Percentiles rank a stretch among this genome's conserved stretches.
Evolutionary conservation across 371 early-diverging fungal genomes (phyloP).

Genomic region (Mortierella sp.): DNA sequence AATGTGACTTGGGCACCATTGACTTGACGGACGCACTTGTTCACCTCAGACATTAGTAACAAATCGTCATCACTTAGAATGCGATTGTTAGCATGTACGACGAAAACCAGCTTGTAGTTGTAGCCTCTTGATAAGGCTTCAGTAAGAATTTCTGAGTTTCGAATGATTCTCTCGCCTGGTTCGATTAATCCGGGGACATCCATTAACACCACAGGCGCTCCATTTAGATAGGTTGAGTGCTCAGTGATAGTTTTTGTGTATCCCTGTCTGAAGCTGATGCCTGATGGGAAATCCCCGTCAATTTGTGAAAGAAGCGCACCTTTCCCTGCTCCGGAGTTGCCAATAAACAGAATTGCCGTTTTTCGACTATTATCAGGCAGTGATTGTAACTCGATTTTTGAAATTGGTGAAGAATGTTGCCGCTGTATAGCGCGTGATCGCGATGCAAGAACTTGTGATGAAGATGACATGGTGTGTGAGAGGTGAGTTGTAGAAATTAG

Average conservation of each 20-base stretch:
- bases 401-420: too few species aligned
- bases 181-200: slow-evolving; percentile 13
- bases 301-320: not conserved
- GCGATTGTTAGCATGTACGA: not conserved
- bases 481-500: too few species aligned
- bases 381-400: too few species aligned
- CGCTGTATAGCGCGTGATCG: too few species aligned
- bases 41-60: not conserved
- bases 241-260: not conserved
- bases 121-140: not conserved
- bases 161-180: not conserved
- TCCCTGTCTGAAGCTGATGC: not conserved
- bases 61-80: not conserved
- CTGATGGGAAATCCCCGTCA: slow-evolving; percentile 10
- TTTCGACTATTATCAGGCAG: too few species aligned
- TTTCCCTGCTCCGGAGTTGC: slow-evolving; percentile 13
- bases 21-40: not conserved
- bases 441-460: too few species aligned
- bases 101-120: not conserved
- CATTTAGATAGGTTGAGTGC: not conserved
- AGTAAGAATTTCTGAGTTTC: not conserved
- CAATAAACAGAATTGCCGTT: slow-evolving; percentile 11
- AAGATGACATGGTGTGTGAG: too few species aligned
- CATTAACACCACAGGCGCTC: not conserved
- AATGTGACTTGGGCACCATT: slow-evolving; percentile 37